These are phyloP conservation scores for Vigna trinervia DNA, from an alignment of 306 rosid genomes.

Conservation along the genomic window DNA sequence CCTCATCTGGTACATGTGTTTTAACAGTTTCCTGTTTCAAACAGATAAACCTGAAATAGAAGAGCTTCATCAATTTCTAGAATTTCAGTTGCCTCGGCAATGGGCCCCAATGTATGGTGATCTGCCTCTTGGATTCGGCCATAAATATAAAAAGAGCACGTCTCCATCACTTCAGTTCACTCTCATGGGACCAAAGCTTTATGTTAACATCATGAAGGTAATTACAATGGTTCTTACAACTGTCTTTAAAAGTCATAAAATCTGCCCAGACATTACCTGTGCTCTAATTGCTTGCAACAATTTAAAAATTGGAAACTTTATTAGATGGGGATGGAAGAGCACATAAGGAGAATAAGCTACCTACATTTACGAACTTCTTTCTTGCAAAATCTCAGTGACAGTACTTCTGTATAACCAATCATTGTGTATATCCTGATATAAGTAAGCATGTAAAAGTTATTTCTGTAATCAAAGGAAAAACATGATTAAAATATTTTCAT, in stretches of 20 bases:
- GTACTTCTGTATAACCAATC: background rate
- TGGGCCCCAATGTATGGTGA: slow-evolving; percentile 96
- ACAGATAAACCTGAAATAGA: slow-evolving; percentile 93
- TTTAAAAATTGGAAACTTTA: background rate
- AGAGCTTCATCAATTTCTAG: slow-evolving; percentile 90
- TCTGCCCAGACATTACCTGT: background rate
- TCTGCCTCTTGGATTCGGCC: slow-evolving; percentile 72
- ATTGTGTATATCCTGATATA: too few relatives aligned
- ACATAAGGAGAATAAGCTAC: background rate
- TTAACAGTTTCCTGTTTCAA: slow-evolving; percentile 37
- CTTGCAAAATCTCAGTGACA: background rate
- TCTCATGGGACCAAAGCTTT: slow-evolving; percentile 88
- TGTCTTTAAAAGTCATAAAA: background rate
- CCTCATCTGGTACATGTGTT: slow-evolving; percentile 2
- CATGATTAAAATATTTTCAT: too few relatives aligned
- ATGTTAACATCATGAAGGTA: slow-evolving; percentile 87
- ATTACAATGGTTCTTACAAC: slow-evolving; percentile 41
- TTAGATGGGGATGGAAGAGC: slow-evolving; percentile 17
- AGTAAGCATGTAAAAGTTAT: too few relatives aligned
- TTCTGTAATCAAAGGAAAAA: too few relatives aligned
- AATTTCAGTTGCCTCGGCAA: slow-evolving; percentile 86
- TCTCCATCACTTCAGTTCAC: slow-evolving; percentile 82
- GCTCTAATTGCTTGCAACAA: background rate
- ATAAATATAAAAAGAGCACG: slow-evolving; percentile 57
- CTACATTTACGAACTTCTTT: slow-evolving; percentile 8